Base-by-base conservation (phyloP, 768 basidiomycete species). In the Asterophora parasitica region DNA sequence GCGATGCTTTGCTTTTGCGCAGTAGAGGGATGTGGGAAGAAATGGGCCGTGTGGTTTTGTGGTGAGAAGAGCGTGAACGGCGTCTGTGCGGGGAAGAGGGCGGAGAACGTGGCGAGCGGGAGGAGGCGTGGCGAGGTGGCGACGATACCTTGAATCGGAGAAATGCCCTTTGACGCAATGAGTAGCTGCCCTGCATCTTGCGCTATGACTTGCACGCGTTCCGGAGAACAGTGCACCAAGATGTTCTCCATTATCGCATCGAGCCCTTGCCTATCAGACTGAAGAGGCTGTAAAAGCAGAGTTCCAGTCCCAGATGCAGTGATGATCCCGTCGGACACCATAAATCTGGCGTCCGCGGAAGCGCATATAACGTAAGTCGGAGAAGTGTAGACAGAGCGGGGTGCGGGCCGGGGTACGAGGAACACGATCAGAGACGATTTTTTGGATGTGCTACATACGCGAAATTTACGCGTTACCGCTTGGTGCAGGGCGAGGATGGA, bases 351-450 rank as follows among this genome's bases (percentile, higher is more conserved):
- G 37, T 50, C 59, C 20, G 59, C 44, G n/a, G 70, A 62, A 7
- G 67, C 59, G 45, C 52, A 57, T 7, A 73, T 42, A 33, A 66
- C 44, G 38, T 67, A 62, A 7, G 63, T 65, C 1, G 58, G 66
- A 3, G 50, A 55, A 10, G 60, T 40, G 15, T 58, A 50, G 23
- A 60, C 41, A 3, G 55, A 47, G n/a, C 42, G 42, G 15, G 41
- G 36, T 12, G 50, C 45, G 10, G 39, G 39, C 38, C 60, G 57
- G 42, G 70, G 64, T 33, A 67, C 56, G 31, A 74, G 51, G 46
- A 73, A 51, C 28, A 69, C n/a, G n/a, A n/a, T 42, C 34, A 70
- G 15, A 28, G 60, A 57, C 19, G 64, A 61, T 33, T 23, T 23
- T 23, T 57, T 49, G 41, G 52, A 54, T 38, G 58, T 47, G 46